Evolutionary conservation across 1,139 yeast species (phyloP).

Genomic region (Sugiyamaella pinicola): DNA sequence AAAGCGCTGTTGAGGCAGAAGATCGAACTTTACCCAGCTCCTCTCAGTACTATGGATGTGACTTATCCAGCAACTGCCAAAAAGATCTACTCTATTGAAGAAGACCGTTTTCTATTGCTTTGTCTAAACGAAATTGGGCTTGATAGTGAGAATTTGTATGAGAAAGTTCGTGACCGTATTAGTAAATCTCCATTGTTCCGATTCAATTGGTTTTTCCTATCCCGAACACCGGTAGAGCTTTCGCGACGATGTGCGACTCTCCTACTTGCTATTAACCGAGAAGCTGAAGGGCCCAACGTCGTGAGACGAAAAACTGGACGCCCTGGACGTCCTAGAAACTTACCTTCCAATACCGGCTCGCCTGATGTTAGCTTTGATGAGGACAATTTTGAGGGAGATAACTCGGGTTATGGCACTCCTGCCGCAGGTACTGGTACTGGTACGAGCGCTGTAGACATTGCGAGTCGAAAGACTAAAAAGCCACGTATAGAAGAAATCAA

Average conservation of each 20-base stretch:
- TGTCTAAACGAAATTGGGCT: constrained; percentile 80
- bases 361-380: constrained; percentile 31
- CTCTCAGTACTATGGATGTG: constrained; percentile 76
- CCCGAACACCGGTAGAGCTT: constrained; percentile 84
- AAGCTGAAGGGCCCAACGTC: constrained; percentile 39
- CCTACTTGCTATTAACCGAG: constrained; percentile 45
- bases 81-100: constrained; percentile 78
- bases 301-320: constrained; percentile 35
- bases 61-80: constrained; percentile 85
- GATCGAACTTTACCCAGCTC: constrained; percentile 63
- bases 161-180: constrained; percentile 77
- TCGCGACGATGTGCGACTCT: constrained; percentile 83
- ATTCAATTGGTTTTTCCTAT: constrained; percentile 88
- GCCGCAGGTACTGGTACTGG: constrained; percentile 18
- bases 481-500: constrained; percentile 28
- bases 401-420: constrained; percentile 23
- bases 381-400: constrained; percentile 27
- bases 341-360: constrained; percentile 23
- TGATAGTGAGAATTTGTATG: constrained; percentile 72
- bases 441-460: too few relatives aligned
- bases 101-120: constrained; percentile 77
- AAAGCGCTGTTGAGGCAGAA: constrained; percentile 66
- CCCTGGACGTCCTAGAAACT: constrained; percentile 17
- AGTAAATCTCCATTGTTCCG: constrained; percentile 70
- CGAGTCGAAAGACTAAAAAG: constrained; percentile 31